Percentiles rank a stretch among this genome's conserved stretches.
These are phyloP conservation scores for Lactarius quietus DNA, from an alignment of 768 basidiomycete species.

Conservation along the genomic window DNA sequence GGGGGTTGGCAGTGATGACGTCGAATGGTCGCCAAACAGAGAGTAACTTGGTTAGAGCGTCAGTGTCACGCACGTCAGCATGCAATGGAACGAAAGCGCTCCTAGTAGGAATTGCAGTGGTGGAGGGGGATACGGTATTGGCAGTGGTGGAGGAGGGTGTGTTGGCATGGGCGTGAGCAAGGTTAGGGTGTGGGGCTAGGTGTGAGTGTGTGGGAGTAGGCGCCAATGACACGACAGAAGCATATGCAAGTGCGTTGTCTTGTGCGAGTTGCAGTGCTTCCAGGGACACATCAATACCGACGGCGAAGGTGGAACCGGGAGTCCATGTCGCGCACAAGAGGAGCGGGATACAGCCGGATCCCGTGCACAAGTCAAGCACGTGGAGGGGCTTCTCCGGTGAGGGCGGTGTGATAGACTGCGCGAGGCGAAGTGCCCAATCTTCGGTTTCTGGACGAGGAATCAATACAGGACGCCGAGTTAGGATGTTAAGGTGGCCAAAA, in stretches of 20 bases:
- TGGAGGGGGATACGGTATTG: not conserved
- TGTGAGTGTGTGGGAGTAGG: not conserved
- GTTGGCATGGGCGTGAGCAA: not conserved
- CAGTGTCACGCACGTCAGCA: constrained; percentile 40
- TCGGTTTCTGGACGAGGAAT: constrained; percentile 97
- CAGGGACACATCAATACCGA: constrained; percentile 65
- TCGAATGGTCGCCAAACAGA: constrained; percentile 51
- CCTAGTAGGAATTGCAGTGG: not conserved
- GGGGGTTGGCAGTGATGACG: constrained; percentile 80
- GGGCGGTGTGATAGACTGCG: constrained; percentile 43
- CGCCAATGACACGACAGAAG: constrained; percentile 13
- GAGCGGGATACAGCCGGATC: constrained; percentile 88
- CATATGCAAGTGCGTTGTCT: constrained; percentile 40
- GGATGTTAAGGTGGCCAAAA: constrained; percentile 79
- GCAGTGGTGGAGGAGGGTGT: not conserved
- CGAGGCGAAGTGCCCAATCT: constrained; percentile 66
- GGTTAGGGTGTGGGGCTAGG: not conserved
- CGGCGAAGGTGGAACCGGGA: constrained; percentile 48
- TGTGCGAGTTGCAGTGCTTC: constrained; percentile 50
- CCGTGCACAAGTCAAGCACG: constrained; percentile 89
- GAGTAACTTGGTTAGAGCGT: constrained; percentile 14
- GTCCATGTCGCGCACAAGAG: constrained; percentile 69
- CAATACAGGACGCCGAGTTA: constrained; percentile 72
- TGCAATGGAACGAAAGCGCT: constrained; percentile 36
- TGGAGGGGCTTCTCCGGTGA: constrained; percentile 32